phyloP scores from a whole-genome alignment of 2,329 filamentous ascomycete genomes.

The Zymoseptoria tritici region DNA sequence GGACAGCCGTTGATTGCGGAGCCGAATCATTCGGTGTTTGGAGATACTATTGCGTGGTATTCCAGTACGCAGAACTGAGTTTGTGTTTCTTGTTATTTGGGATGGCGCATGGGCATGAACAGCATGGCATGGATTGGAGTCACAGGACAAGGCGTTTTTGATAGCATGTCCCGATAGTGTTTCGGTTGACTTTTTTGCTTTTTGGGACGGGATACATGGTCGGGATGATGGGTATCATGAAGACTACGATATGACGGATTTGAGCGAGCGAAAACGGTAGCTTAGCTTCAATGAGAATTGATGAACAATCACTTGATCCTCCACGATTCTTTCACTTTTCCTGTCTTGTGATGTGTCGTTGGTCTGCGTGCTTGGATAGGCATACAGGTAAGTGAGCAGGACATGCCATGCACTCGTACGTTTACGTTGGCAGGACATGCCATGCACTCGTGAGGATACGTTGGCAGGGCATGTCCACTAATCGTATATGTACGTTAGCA shows the following conservation, averaged over 20 bases:
- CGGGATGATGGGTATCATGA: not conserved
- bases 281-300: not conserved
- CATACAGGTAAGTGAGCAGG: no score
- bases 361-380: no score
- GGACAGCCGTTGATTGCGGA: slow-evolving; percentile 31
- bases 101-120: not conserved
- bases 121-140: not conserved
- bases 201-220: not conserved
- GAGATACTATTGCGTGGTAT: slow-evolving; percentile 38
- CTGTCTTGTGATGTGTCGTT: not conserved
- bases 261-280: not conserved
- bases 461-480: no score
- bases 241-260: not conserved
- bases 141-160: not conserved
- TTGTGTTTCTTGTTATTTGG: not conserved
- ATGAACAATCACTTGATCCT: not conserved
- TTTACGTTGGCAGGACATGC: no score
- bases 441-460: no score
- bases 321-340: not conserved
- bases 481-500: no score
- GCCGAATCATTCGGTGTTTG: slow-evolving; percentile 44
- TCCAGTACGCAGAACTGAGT: not conserved
- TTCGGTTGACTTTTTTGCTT: not conserved
- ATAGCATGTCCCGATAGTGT: not conserved
- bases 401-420: no score